Evolutionary conservation across 2,329 filamentous ascomycete species (phyloP), one percentile per base, ranked within the genome.

Genomic region (Curvularia sp.): DNA sequence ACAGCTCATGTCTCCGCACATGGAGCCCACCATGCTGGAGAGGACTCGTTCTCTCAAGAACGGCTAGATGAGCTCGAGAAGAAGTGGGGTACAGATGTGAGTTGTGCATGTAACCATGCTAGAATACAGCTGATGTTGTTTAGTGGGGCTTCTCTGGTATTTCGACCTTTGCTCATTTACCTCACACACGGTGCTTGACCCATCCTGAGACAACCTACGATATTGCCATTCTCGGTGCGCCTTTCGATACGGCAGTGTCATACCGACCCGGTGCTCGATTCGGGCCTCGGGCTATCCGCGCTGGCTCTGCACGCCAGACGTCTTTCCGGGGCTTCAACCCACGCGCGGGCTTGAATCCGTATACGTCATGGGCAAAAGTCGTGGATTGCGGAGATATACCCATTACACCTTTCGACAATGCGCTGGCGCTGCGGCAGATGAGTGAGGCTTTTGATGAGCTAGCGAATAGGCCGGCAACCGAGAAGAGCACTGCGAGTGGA

Each of bases 361-460:
- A 95, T 79, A 81, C 82, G 41, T 89, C 85, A 54, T 94, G 90
- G 89, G 90, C 91, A 0, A 87, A 81, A 39, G 86, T 97, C 58
- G 82, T 94, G 50, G 93, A 97, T 81, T 97, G 93, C 76, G 93
- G 93, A 47, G 93, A 97, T 74, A 92, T 97, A 55, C 92, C 93
- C 28, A 83, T 96, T 65, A 91, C 89, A 0, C 93, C 93, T 0
- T 89, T 96, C 67, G 92, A 97, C 80, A 97, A 97, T 75, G 86
- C 82, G 1, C 82, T 96, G 15, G 93, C 93, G 0, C 81, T 93
- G 53, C 82, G 84, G 44, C 93, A 97, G 78, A 96, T 97, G 92
- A 91, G 86, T 31, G 86, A 89, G 71, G 92, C 91, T 0, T 93
- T 91, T 75, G 80, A 83, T 6, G 89, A 93, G 77, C 86, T 96